Evolutionary conservation across 2,329 filamentous ascomycete genomes (phyloP).

Genomic region (Penicillium digitatum): DNA sequence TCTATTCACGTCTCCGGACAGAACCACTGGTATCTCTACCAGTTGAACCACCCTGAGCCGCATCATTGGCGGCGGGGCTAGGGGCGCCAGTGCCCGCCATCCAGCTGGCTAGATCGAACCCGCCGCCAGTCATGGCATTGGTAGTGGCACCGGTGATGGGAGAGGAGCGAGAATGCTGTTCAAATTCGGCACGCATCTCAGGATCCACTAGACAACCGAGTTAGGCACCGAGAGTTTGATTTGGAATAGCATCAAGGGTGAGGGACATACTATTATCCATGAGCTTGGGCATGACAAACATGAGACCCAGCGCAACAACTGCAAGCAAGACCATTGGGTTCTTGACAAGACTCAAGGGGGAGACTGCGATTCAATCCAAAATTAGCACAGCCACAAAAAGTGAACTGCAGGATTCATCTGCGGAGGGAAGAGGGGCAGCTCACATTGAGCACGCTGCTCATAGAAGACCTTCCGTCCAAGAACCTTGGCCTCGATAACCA

Average conservation of each 20-base stretch:
- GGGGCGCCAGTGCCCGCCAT: constrained; percentile 54
- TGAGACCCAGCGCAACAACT: constrained; percentile 73
- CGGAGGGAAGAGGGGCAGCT: constrained; percentile 38
- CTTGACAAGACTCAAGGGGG: constrained; percentile 76
- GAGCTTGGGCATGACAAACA: constrained; percentile 90
- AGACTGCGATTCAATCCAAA: constrained; percentile 52
- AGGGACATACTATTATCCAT: constrained; percentile 84
- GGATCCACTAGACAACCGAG: constrained; percentile 69
- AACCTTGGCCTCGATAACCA: constrained; percentile 59
- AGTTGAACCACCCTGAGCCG: constrained; percentile 21
- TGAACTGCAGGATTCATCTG: constrained; percentile 1
- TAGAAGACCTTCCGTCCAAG: constrained; percentile 70
- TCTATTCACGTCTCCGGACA: constrained; percentile 30
- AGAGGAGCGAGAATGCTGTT: constrained; percentile 77
- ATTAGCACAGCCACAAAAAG: constrained; percentile 2
- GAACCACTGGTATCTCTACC: constrained; percentile 28
- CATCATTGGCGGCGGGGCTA: constrained; percentile 22
- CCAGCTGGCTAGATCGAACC: constrained; percentile 65
- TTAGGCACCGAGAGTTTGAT: background rate
- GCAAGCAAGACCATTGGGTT: constrained; percentile 97
- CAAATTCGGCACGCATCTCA: constrained; percentile 89
- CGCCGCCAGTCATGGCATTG: constrained; percentile 57
- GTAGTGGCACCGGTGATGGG: constrained; percentile 59
- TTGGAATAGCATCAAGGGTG: background rate
- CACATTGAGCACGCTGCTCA: constrained; percentile 69